A percentile compares a stretch with the other conserved stretches of the same genome.
phyloP scores from a whole-genome alignment of 495 filamentous ascomycete genomes.

The Bryoglossum gracile region DNA sequence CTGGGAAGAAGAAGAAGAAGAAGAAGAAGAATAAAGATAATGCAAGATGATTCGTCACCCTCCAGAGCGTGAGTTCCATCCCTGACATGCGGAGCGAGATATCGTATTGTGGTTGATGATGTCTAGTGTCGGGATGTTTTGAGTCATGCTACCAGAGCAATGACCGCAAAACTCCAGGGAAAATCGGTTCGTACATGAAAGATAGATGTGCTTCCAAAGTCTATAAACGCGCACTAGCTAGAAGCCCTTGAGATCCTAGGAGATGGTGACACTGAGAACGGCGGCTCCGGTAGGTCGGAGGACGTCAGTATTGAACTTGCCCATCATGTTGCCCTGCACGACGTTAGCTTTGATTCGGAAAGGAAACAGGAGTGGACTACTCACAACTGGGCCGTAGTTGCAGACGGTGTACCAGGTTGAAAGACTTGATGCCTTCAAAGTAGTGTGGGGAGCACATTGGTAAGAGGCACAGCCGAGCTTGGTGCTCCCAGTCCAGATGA shows the following conservation, averaged over 20 bases:
- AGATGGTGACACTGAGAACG: conserved; percentile 4
- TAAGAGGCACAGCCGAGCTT: conserved; percentile 67
- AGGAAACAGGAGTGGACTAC: too few relatives aligned
- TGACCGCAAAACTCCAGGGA: conserved; percentile 9
- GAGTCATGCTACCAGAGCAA: conserved; percentile 11
- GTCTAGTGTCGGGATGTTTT: conserved; percentile 11
- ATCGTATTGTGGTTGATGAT: not conserved
- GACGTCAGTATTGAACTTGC: conserved; percentile 17
- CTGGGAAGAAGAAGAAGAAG: conserved; percentile 7
- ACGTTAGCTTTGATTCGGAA: not conserved
- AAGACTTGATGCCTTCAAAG: conserved; percentile 39
- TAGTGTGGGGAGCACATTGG: conserved; percentile 41
- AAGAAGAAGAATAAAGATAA: too few relatives aligned
- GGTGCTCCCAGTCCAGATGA: conserved; percentile 72
- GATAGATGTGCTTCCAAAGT: conserved; percentile 14
- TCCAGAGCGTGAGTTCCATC: conserved; percentile 12
- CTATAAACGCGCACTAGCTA: not conserved
- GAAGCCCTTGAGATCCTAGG: not conserved
- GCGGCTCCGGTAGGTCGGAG: conserved; percentile 6
- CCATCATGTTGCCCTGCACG: conserved; percentile 26
- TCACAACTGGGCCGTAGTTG: conserved; percentile 63
- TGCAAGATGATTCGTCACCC: conserved; percentile 15
- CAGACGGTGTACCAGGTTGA: conserved; percentile 59
- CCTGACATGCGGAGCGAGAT: conserved; percentile 8
- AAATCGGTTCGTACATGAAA: conserved; percentile 21